Percentiles rank a stretch among this genome's conserved stretches.
phyloP scores from a whole-genome alignment of 1,284 basidiomycete species.

The Cutaneotrichosporon mucoides region DNA sequence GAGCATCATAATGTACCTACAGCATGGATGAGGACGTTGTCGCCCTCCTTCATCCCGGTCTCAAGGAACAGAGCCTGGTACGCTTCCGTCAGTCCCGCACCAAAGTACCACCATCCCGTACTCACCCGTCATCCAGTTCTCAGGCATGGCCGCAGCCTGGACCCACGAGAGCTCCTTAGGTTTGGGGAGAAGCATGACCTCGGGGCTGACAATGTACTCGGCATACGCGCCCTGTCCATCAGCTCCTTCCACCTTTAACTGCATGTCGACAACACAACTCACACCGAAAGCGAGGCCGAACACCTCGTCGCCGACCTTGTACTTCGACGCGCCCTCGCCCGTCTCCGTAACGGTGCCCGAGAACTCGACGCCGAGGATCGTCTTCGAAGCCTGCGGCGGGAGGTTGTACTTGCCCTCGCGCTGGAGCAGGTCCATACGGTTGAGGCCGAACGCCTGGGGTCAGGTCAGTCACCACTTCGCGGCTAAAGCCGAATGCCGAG shows the following conservation, averaged over 20 bases:
- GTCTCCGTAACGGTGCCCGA: slow-evolving; percentile 66
- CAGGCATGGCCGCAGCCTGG: slow-evolving; percentile 79
- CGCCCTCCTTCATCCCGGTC: slow-evolving; percentile 64
- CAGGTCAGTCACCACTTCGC: neutral
- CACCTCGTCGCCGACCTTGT: slow-evolving; percentile 77
- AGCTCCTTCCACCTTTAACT: slow-evolving; percentile 1
- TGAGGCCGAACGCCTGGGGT: slow-evolving; percentile 68
- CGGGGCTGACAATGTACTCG: slow-evolving; percentile 71
- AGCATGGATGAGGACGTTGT: slow-evolving; percentile 81
- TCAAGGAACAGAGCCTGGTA: slow-evolving; percentile 74
- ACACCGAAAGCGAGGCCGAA: slow-evolving; percentile 72
- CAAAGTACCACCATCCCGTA: neutral
- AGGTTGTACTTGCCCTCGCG: slow-evolving; percentile 68
- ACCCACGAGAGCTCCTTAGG: slow-evolving; percentile 71
- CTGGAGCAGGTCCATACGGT: slow-evolving; percentile 81
- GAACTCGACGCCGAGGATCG: slow-evolving; percentile 88
- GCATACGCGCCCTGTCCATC: slow-evolving; percentile 76
- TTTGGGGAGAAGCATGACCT: slow-evolving; percentile 70
- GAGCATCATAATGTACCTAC: slow-evolving; percentile 36
- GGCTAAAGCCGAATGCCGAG: neutral
- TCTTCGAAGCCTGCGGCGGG: slow-evolving; percentile 67
- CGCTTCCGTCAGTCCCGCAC: slow-evolving; percentile 51
- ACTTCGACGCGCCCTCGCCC: slow-evolving; percentile 56
- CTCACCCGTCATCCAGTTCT: slow-evolving; percentile 78
- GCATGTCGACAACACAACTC: slow-evolving; percentile 26